Base-by-base conservation (phyloP, 2,329 filamentous ascomycete genomes). In the Alternaria alternata region DNA sequence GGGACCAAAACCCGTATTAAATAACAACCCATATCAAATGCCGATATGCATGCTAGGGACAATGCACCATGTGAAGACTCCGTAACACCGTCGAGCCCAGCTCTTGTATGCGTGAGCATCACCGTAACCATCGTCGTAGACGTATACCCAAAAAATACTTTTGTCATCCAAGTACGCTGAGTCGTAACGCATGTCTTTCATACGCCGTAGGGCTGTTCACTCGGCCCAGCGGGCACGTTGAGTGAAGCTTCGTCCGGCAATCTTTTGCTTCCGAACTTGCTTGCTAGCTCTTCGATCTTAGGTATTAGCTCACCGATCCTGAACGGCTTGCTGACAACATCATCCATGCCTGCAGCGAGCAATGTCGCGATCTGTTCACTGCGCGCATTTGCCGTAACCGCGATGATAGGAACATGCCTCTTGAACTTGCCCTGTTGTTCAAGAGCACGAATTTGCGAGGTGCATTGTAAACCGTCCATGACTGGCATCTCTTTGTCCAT, bases 241-340 rank as follows among this genome's bases (percentile, higher is more conserved):
- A 43, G 8, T 22, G 18, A 24, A 30, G 22, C 14, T 26, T 42
- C 34, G 24, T 47, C 53, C 22, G 34, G 14, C 16, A 22, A 16
- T 12, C 28, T 34, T 24, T 57, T 53, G 34, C 36, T 30, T n/a
- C 43, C 24, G 26, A 52, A 72, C 28, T 63, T 69, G 8, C 54
- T 64, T 51, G 80, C 75, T 52, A 84, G 64, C 61, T 84, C 81
- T 57, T 84, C 81, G 51, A 85, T 84, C 70, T 84, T 84, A 2
- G 82, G 82, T 18, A 84, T 75, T 26, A 85, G 68, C 42, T 84
- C 82, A 4, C 78, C 76, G 32, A 84, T 84, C n/a, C 82, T 73
- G 64, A 85, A 85, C 0, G 83, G 83, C 62, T 85, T 84, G 28
- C 75, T 78, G 4, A 85, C 82, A 3, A 85, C 82, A 65, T 84